Evolutionary conservation across 148 eudicot species (phyloP).

Genomic region (Silene latifolia): DNA sequence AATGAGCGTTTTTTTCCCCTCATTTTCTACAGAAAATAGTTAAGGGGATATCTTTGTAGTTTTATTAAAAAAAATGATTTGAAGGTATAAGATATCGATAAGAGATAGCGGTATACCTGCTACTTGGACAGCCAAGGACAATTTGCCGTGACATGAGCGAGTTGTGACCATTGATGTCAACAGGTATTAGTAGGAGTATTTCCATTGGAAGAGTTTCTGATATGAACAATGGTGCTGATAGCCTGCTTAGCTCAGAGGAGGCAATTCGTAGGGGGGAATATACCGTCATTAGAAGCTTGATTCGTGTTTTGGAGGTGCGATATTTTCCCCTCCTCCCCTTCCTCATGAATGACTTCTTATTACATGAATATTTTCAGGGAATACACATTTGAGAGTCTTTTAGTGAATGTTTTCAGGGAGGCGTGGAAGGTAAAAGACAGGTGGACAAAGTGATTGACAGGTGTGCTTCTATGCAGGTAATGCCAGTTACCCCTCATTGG

Average conservation of each 20-base stretch:
- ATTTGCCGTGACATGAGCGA: not conserved
- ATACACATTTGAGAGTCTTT: conserved; percentile 19
- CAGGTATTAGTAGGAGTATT: conserved; percentile 74
- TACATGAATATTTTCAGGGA: conserved; percentile 46
- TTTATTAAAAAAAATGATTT: not conserved
- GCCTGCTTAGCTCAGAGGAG: conserved; percentile 66
- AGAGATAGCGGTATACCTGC: not conserved
- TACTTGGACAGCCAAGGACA: conserved; percentile 1
- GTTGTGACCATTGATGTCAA: conserved; percentile 17
- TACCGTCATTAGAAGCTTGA: conserved; percentile 87
- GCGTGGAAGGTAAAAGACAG: conserved; percentile 96
- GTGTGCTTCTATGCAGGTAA: conserved; percentile 97
- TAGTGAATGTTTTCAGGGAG: conserved; percentile 55
- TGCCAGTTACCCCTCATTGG: conserved; percentile 11
- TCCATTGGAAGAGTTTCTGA: conserved; percentile 75
- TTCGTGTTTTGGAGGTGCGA: conserved; percentile 82
- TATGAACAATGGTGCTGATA: conserved; percentile 41
- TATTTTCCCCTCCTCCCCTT: not conserved
- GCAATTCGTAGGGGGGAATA: conserved; percentile 91
- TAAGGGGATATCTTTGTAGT: not conserved
- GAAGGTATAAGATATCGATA: not conserved
- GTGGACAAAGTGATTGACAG: conserved; percentile 93
- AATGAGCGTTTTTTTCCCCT: no score
- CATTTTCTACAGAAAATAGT: not conserved
- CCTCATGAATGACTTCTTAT: conserved; percentile 7